Percentiles rank a stretch among this genome's conserved stretches.
phyloP scores from a whole-genome alignment of 2,329 filamentous ascomycete genomes.

The Aspergillus luchuensis region DNA sequence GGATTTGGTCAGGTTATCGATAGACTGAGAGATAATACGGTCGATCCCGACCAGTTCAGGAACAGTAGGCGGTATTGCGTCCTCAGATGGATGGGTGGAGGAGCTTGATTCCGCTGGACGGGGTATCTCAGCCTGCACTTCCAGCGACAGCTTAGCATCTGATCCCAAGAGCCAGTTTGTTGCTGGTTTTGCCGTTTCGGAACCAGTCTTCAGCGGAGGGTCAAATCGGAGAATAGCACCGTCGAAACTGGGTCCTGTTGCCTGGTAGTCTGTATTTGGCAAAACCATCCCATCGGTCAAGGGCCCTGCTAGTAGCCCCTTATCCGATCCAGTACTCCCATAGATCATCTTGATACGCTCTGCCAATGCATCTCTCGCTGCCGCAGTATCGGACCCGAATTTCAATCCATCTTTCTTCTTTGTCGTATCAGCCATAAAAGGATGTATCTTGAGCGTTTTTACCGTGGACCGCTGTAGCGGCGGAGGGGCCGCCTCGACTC shows the following conservation, averaged over 20 bases:
- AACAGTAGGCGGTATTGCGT: slow-evolving; percentile 56
- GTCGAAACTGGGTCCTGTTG: slow-evolving; percentile 66
- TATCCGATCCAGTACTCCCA: slow-evolving; percentile 56
- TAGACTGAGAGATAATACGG: slow-evolving; percentile 68
- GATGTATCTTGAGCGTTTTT: slow-evolving; percentile 74
- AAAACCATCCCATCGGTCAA: slow-evolving; percentile 87
- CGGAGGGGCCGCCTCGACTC: slow-evolving; percentile 77
- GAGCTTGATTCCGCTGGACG: slow-evolving; percentile 57
- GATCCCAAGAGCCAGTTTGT: slow-evolving; percentile 73
- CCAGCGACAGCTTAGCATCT: slow-evolving; percentile 71
- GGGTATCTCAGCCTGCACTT: slow-evolving; percentile 74
- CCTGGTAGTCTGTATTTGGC: slow-evolving; percentile 60
- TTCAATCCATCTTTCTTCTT: slow-evolving; percentile 69
- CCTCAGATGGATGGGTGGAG: slow-evolving; percentile 51
- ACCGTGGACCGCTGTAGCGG: slow-evolving; percentile 69
- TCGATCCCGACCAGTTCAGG: slow-evolving; percentile 83
- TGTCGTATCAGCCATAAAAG: slow-evolving; percentile 64
- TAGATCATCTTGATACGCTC: slow-evolving; percentile 74
- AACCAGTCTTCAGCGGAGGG: slow-evolving; percentile 48
- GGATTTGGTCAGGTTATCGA: slow-evolving; percentile 75
- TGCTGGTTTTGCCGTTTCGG: slow-evolving; percentile 35
- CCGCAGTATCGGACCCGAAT: slow-evolving; percentile 84
- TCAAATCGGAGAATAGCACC: slow-evolving; percentile 84
- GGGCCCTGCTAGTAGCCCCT: slow-evolving; percentile 75
- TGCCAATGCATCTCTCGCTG: slow-evolving; percentile 73